A percentile compares a stretch with the other conserved stretches of the same genome.
Evolutionary conservation across 148 eudicot genomes (phyloP).

Genomic region (Agrostemma githago): DNA sequence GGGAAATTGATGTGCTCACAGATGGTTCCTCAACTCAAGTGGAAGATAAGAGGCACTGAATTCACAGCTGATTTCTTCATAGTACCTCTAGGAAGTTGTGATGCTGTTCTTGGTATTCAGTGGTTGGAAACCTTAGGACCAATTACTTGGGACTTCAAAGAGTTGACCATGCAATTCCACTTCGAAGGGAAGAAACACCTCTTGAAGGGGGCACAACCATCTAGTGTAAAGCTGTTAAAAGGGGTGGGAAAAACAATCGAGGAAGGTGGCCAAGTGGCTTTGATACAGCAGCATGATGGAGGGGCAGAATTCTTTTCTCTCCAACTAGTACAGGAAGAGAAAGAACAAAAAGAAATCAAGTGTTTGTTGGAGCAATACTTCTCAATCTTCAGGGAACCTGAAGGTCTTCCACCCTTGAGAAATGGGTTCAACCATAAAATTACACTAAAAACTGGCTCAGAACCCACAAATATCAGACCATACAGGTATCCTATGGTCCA

Average conservation of each 20-base stretch:
- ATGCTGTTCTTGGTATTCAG: background rate
- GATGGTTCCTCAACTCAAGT: background rate
- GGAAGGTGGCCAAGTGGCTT: background rate
- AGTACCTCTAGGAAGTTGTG: background rate
- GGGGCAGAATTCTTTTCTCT: background rate
- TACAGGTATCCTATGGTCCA: background rate
- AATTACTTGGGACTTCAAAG: background rate
- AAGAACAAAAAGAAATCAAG: background rate
- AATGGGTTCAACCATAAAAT: background rate
- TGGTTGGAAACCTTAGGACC: background rate
- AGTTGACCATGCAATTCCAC: background rate
- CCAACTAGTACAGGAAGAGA: no score
- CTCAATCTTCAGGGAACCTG: background rate
- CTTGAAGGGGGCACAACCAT: background rate
- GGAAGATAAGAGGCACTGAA: background rate
- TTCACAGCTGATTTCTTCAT: background rate
- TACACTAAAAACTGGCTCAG: background rate
- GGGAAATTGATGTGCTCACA: background rate
- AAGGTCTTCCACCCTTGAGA: background rate
- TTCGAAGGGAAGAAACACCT: background rate
- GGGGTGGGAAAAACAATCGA: background rate
- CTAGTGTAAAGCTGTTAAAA: background rate
- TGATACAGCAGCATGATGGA: background rate
- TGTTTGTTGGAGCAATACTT: background rate
- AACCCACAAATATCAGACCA: background rate